Conservation (phyloP, 2,329 filamentous ascomycete species). For the Penicillium sumatraense region DNA sequence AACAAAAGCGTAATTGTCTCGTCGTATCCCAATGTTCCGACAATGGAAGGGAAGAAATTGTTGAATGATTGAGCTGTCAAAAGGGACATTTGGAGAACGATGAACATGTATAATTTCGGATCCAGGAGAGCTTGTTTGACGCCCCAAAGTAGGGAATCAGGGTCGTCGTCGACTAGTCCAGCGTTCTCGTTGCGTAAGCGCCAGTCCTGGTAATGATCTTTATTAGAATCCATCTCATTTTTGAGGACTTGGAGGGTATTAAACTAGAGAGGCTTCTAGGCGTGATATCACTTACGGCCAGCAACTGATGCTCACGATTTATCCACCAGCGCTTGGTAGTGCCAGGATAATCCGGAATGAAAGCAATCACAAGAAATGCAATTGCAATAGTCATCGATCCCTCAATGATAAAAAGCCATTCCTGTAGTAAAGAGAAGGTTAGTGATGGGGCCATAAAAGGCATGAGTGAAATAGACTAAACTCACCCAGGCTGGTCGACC, state of each 20-base stretch:
- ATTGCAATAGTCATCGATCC: slow-evolving; percentile 22
- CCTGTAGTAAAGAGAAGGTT: slow-evolving; percentile 1
- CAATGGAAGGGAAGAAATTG: slow-evolving; percentile 39
- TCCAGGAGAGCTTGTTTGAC: slow-evolving; percentile 23
- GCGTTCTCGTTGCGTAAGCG: slow-evolving; percentile 31
- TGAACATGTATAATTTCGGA: slow-evolving; percentile 31
- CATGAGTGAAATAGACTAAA: background rate
- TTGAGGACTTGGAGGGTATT: too few species aligned
- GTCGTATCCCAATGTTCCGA: slow-evolving; percentile 13
- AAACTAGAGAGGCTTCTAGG: background rate
- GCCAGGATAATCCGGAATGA: slow-evolving; percentile 15
- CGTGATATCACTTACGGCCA: slow-evolving; percentile 11
- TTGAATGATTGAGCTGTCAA: slow-evolving; percentile 39
- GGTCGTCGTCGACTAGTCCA: slow-evolving; percentile 28
- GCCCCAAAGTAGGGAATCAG: slow-evolving; percentile 21
- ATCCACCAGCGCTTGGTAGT: slow-evolving; percentile 17
- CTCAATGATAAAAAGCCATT: slow-evolving; percentile 33
- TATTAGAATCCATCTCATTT: background rate
- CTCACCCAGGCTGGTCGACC: slow-evolving; percentile 18
- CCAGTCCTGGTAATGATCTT: slow-evolving; percentile 17
- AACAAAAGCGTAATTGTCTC: slow-evolving; percentile 26
- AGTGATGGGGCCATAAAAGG: background rate
- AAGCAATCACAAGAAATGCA: slow-evolving; percentile 14
- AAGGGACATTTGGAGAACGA: slow-evolving; percentile 28
- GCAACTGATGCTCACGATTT: slow-evolving; percentile 14